phyloP scores from a whole-genome alignment of 1,284 basidiomycete genomes.

The Coniophora puteana region DNA sequence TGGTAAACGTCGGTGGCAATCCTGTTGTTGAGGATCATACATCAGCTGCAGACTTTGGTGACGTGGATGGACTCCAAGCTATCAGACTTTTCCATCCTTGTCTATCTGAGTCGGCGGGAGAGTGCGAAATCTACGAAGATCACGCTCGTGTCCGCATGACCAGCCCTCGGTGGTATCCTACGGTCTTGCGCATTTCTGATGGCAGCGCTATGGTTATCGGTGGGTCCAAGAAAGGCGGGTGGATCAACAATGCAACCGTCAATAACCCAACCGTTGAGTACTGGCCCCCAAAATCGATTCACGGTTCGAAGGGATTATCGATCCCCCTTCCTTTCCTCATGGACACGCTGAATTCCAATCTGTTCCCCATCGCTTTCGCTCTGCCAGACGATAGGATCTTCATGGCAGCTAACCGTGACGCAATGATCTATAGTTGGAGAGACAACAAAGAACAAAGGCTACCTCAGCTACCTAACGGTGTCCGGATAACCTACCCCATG shows the following conservation, averaged over 20 bases:
- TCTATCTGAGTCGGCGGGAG: slow-evolving; percentile 39
- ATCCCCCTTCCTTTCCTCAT: slow-evolving; percentile 61
- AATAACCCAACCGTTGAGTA: slow-evolving; percentile 84
- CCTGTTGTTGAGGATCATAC: slow-evolving; percentile 63
- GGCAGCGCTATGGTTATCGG: slow-evolving; percentile 82
- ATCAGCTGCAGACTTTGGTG: slow-evolving; percentile 69
- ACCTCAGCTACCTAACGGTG: slow-evolving; percentile 72
- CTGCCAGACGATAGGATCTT: slow-evolving; percentile 76
- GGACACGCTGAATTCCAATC: slow-evolving; percentile 74
- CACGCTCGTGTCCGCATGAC: slow-evolving; percentile 63
- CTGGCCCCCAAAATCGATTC: slow-evolving; percentile 72
- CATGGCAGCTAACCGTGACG: slow-evolving; percentile 75
- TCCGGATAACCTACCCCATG: slow-evolving; percentile 83
- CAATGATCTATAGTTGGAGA: slow-evolving; percentile 78
- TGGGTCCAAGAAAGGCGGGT: slow-evolving; percentile 75
- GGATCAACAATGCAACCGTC: slow-evolving; percentile 74
- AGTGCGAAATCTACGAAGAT: slow-evolving; percentile 64
- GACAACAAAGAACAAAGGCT: slow-evolving; percentile 61
- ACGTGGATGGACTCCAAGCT: slow-evolving; percentile 70
- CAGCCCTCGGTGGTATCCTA: slow-evolving; percentile 76
- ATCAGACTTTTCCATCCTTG: slow-evolving; percentile 75
- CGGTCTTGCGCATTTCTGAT: slow-evolving; percentile 63
- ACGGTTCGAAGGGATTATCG: slow-evolving; percentile 61
- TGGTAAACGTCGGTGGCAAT: slow-evolving; percentile 77
- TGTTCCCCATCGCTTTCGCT: slow-evolving; percentile 75